phyloP scores from a whole-genome alignment of 2,329 filamentous ascomycete species.

The Paraphoma sp. region DNA sequence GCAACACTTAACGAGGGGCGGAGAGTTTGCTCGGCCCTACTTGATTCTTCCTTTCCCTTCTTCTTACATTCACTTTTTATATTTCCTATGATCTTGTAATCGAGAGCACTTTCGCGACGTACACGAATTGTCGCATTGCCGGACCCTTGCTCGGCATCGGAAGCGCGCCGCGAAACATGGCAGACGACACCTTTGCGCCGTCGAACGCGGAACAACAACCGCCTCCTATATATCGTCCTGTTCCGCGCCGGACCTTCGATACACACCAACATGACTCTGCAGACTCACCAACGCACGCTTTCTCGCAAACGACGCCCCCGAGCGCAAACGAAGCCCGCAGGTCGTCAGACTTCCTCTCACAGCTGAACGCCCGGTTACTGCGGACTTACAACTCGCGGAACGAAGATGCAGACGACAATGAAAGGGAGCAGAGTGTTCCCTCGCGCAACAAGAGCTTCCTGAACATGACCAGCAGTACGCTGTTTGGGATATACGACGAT shows the following conservation, averaged over 20 bases:
- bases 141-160: constrained; percentile 1
- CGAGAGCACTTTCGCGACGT: constrained; percentile 3
- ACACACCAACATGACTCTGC: constrained; percentile 22
- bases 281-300: constrained; percentile 36
- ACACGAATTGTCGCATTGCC: constrained; percentile 7
- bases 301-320: constrained; percentile 25
- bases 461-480: constrained; percentile 87
- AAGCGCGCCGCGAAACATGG: constrained; percentile 25
- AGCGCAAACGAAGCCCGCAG: constrained; percentile 27
- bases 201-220: constrained; percentile 27
- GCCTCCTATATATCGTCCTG: constrained; percentile 47
- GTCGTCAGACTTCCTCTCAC: constrained; percentile 44
- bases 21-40: constrained; percentile 9
- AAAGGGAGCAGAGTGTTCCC: constrained; percentile 42
- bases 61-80: constrained; percentile 14
- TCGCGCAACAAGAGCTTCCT: constrained; percentile 76
- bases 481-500: constrained; percentile 84
- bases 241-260: constrained; percentile 46
- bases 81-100: constrained; percentile 14
- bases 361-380: constrained; percentile 45
- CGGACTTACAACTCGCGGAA: constrained; percentile 34
- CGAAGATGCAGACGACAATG: constrained; percentile 27
- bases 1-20: constrained; percentile 24
- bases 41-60: constrained; percentile 7
- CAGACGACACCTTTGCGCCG: constrained; percentile 32